Conservation (phyloP, 75 land plant genomes). For the Pinus tabuliformis region DNA sequence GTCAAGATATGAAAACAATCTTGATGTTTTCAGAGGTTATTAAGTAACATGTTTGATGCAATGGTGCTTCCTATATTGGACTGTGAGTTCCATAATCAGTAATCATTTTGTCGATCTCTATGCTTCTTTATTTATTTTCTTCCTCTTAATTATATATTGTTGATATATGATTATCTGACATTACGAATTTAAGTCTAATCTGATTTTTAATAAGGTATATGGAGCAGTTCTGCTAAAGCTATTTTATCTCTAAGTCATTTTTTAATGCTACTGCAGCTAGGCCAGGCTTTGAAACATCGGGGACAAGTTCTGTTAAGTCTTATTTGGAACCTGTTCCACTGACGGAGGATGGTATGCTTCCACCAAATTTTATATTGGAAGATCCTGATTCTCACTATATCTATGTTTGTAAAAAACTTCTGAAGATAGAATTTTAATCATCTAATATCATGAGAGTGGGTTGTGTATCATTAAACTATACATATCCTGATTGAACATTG, state of each 20-base stretch:
- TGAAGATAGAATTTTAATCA: background rate
- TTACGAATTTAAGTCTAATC: too few relatives aligned
- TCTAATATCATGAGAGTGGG: background rate
- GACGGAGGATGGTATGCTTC: conserved; percentile 55
- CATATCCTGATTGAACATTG: background rate
- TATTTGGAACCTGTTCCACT: conserved; percentile 65
- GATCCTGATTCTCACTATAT: conserved; percentile 89
- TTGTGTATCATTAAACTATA: conserved; percentile 2
- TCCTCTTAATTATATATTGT: background rate
- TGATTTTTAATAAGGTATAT: too few relatives aligned
- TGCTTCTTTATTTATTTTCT: background rate
- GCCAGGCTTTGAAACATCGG: conserved; percentile 58
- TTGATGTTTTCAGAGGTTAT: background rate
- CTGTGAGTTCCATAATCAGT: background rate
- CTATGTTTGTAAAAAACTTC: conserved; percentile 66
- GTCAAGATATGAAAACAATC: background rate
- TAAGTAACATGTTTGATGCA: background rate
- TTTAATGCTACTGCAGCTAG: conserved; percentile 52
- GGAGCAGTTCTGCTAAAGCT: background rate
- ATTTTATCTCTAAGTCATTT: background rate
- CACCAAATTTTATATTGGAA: conserved; percentile 51
- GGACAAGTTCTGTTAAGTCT: conserved; percentile 26
- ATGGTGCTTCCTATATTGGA: background rate
- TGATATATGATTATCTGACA: background rate
- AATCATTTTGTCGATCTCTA: background rate